These are phyloP conservation scores for Neurospora pannonica DNA, from an alignment of 495 filamentous ascomycete genomes.

Conservation along the genomic window DNA sequence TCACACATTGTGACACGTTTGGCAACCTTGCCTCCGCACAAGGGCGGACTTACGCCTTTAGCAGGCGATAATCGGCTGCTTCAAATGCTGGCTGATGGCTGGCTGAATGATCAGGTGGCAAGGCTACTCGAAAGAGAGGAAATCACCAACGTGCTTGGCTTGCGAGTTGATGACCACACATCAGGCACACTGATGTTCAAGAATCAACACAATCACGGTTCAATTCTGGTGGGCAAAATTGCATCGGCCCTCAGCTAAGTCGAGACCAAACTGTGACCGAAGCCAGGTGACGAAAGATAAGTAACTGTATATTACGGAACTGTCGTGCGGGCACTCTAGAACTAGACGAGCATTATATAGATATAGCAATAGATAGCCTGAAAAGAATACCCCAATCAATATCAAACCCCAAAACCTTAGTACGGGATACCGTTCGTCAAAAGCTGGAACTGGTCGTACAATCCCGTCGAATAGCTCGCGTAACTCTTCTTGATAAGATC, in stretches of 20 bases:
- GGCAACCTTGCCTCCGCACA: not conserved
- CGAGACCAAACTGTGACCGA: not conserved
- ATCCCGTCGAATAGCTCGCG: conserved; percentile 75
- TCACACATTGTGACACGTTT: not conserved
- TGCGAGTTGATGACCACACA: not conserved
- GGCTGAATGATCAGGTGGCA: not conserved
- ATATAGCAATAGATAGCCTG: not conserved
- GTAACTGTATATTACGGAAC: not conserved
- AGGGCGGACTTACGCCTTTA: not conserved
- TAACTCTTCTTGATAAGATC: conserved; percentile 82
- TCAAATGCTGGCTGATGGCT: not conserved
- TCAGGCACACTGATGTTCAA: not conserved
- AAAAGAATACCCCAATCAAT: not conserved
- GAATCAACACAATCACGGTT: not conserved
- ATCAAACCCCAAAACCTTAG: conserved; percentile 8
- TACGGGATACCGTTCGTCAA: conserved; percentile 98
- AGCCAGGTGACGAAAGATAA: not conserved
- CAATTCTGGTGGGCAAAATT: not conserved
- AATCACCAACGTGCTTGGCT: not conserved
- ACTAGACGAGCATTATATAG: not conserved
- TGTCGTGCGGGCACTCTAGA: not conserved
- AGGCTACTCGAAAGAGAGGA: not conserved
- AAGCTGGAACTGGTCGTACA: conserved; percentile 95
- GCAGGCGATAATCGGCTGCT: not conserved
- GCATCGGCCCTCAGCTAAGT: not conserved